Base-by-base conservation (phyloP, 106 monocot species). In the Triglochin maritima region DNA sequence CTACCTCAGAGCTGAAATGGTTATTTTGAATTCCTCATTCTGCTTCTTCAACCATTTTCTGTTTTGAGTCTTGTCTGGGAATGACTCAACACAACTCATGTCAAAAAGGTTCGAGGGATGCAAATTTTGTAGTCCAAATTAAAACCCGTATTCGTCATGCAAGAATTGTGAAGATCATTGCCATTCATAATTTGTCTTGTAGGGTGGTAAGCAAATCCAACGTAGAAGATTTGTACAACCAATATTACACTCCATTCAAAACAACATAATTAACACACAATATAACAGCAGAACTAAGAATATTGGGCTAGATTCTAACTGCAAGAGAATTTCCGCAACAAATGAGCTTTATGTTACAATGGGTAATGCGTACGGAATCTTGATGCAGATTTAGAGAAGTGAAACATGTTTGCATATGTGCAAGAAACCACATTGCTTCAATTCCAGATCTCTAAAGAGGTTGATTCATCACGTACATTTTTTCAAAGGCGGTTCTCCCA, bases 401-500 rank as follows among this genome's bases (percentile, higher is more conserved):
- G 29, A 29, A 29, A 29, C 29, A 29, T 29, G 55, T 55, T 55
- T 55, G 55, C 55, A 9, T 9, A 12, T 55, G 13, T 0, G 55
- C 10, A 55, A n/a, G 14, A 55, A 4, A 9, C 10, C 55, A 12
- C 14, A 2, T n/a, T 12, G 3, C 55, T 12, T 3, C 29, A 9
- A 29, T 5, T 57, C 16, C 12, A 5, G 16, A 4, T 9, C 12
- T 7, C 50, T 50, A 57, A n/a, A 17, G 29, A 15, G 4, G 6
- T 9, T 4, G 9, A 29, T 3, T 2, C 29, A 64, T 64, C 64
- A 64, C 14, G 13, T 12, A 57, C 56, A 69, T 69, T 16, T 69
- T 29, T 15, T 58, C 8, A 70, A 53, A 9, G 75, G 75, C 14
- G 90, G 83, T 60, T 89, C 73, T 42, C 77, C 83, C 54, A 95